Evolutionary conservation across 768 basidiomycete genomes (phyloP).

Genomic region (Phlegmacium glaucopus): DNA sequence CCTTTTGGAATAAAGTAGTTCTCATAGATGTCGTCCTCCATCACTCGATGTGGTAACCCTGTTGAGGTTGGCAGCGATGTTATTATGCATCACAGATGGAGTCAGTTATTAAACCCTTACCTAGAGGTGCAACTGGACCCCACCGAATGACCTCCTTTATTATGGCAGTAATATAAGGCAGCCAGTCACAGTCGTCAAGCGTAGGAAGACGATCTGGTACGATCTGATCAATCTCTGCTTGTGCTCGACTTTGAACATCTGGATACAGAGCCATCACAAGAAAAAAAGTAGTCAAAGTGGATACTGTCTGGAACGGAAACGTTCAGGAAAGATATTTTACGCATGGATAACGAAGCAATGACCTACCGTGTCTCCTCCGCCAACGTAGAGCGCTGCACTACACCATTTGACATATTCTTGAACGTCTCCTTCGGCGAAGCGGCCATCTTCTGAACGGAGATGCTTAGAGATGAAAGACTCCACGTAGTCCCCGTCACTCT

Average conservation of each 20-base stretch:
- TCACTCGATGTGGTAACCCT: constrained; percentile 27
- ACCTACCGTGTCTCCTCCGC: constrained; percentile 38
- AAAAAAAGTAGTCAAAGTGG: constrained; percentile 33
- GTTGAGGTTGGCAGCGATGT: background rate
- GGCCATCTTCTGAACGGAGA: constrained; percentile 21
- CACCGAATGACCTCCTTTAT: constrained; percentile 38
- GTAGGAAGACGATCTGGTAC: constrained; percentile 31
- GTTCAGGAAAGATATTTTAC: background rate
- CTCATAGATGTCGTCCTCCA: constrained; percentile 29
- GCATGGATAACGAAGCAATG: background rate
- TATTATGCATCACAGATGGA: background rate
- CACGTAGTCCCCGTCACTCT: constrained; percentile 20
- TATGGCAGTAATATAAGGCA: constrained; percentile 36
- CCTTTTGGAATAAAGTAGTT: constrained; percentile 33
- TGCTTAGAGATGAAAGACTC: constrained; percentile 33
- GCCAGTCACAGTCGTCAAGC: constrained; percentile 25
- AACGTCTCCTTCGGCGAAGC: constrained; percentile 17
- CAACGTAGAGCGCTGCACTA: constrained; percentile 27
- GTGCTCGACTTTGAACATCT: constrained; percentile 34
- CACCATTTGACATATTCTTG: constrained; percentile 28
- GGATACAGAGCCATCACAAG: constrained; percentile 36
- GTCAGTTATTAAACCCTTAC: constrained; percentile 2
- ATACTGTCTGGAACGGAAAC: constrained; percentile 26
- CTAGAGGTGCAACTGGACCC: constrained; percentile 29
- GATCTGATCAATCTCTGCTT: constrained; percentile 35